Evolutionary conservation across 768 basidiomycete genomes (phyloP).

Genomic region (Russula compacta): DNA sequence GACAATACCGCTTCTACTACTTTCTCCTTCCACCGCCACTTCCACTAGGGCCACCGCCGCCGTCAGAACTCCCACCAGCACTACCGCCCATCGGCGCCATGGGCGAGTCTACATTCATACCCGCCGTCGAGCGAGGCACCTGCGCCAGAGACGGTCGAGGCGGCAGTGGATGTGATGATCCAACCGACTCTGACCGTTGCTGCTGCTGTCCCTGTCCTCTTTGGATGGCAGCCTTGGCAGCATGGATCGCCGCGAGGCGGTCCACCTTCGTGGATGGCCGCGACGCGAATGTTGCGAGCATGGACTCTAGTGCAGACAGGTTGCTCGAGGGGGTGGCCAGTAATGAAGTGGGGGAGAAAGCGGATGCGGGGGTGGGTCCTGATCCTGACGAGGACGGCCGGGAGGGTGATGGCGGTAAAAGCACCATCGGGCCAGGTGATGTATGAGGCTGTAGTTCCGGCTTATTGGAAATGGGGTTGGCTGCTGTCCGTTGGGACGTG

Average conservation of each 20-base stretch:
- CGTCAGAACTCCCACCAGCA: neutral
- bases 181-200: neutral
- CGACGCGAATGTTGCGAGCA: neutral
- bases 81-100: neutral
- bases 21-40: neutral
- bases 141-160: neutral
- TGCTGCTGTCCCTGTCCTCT: neutral
- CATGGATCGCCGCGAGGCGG: neutral
- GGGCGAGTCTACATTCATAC: neutral
- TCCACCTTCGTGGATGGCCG: neutral
- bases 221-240: slow-evolving; percentile 5
- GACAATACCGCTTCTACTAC: neutral
- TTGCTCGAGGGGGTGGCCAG: neutral
- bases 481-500: neutral
- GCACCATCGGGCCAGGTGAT: neutral
- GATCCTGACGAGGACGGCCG: neutral
- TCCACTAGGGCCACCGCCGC: neutral
- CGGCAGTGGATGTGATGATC: neutral
- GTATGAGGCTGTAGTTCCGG: neutral
- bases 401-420: neutral
- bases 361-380: neutral
- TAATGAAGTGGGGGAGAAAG: neutral
- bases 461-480: neutral
- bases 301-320: neutral
- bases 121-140: neutral